Conservation (phyloP, 2,329 filamentous ascomycete genomes). For the Biscogniauxia mediterranea region DNA sequence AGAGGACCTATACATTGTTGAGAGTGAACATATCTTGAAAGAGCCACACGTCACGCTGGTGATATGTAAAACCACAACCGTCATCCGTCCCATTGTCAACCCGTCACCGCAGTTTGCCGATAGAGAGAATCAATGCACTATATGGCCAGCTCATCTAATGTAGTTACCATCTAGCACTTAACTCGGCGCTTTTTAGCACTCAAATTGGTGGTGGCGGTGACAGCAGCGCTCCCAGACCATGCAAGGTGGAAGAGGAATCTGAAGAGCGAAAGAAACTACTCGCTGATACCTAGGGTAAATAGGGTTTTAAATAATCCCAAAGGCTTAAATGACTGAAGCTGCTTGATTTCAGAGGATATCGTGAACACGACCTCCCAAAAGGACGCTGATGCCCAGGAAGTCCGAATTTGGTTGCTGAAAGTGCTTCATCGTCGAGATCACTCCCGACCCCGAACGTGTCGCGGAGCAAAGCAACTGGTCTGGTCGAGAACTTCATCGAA, state of each 20-base stretch:
- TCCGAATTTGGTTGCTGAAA: slow-evolving; percentile 22
- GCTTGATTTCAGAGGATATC: slow-evolving; percentile 17
- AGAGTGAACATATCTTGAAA: too few relatives aligned
- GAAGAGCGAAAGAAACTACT: slow-evolving; percentile 13
- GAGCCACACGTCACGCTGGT: too few relatives aligned
- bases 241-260: slow-evolving; percentile 1
- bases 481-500: slow-evolving; percentile 24
- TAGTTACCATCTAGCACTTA: too few relatives aligned
- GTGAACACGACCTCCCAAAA: slow-evolving; percentile 19
- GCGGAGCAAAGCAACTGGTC: slow-evolving; percentile 17
- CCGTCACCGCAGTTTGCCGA: too few relatives aligned
- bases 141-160: too few relatives aligned
- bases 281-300: slow-evolving; percentile 10
- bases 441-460: slow-evolving; percentile 21
- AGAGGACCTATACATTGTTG: too few relatives aligned
- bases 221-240: slow-evolving; percentile 6
- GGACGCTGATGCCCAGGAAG: slow-evolving; percentile 19
- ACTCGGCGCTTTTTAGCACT: too few relatives aligned
- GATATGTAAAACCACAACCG: too few relatives aligned
- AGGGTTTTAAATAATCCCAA: not conserved
- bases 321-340: slow-evolving; percentile 3
- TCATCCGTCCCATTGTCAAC: too few relatives aligned
- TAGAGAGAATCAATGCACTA: too few relatives aligned
- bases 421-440: slow-evolving; percentile 25
- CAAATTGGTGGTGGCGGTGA: too few relatives aligned